Evolutionary conservation across 2,329 filamentous ascomycete species (phyloP), one percentile per base, ranked within the genome.

Genomic region (Penicillium verrucosum): DNA sequence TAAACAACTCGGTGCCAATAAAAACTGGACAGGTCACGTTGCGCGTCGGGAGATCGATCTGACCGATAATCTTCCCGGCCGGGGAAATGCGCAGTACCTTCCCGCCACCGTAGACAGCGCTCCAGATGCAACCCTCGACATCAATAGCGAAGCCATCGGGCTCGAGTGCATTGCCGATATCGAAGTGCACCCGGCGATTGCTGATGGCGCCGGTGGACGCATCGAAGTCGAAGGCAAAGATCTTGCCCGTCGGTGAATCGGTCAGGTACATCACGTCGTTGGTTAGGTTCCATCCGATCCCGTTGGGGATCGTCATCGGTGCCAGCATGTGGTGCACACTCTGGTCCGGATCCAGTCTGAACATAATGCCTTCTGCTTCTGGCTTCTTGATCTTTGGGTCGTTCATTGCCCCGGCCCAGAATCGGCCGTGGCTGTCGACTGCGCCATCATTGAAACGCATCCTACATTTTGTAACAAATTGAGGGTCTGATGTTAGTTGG

Each of bases 61-160:
- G 84, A 7, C 89, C 91, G 5, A 92, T 79, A 30, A 96, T 75
- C 66, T 86, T 78, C 3, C 90, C 91, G 49, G 82, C 73, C 5
- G 86, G 84, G 46, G 82, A 85, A 68, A 96, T 87, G 71, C 89
- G 85, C 62, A 96, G 77, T 25, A 96, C 89, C 58, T 85, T 83
- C 57, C 83, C 80, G 60, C 88, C 89, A 52, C 91, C 91, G 70
- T 90, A 94, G n/a, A 94, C 80, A 8, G 90, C 89, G 59, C 89
- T 87, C 92, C 93, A 97, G 67, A 96, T 81, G 76, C 89, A 88
- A n/a, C 91, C 92, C 53, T 95, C 85, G 42, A 82, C 83, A 69
- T 97, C 92, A 67, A 95, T 83, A 60, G 88, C 87, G 75, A 93
- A 92, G 2, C 92, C 92, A 73, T 97, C 92, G 1, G 91, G 91